Base-by-base conservation (phyloP, 2,329 filamentous ascomycete species). In the Trichoderma sp. region DNA sequence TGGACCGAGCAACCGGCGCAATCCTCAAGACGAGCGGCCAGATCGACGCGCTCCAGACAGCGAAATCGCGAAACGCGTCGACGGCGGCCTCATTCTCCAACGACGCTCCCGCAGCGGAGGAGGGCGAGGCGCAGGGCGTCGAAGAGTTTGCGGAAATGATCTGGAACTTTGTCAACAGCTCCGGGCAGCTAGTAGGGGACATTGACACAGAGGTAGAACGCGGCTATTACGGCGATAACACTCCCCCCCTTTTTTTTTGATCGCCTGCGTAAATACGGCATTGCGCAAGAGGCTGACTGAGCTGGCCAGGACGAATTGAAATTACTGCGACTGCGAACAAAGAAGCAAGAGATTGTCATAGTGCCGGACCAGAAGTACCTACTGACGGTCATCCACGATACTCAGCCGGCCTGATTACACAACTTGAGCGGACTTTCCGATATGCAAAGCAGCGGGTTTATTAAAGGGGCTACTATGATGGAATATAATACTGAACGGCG, bases 331-430 rank as follows among this genome's bases (percentile, higher is more conserved):
- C 79, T 97, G 74, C 88, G 93, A 75, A 95, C 93, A n/a, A 94
- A 91, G 84, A 94, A 93, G 81, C 92, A 94, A 76, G 93, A 97
- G 81, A 83, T 96, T 74, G 91, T 96, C 72, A 93, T 96, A 77
- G 91, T 95, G 24, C 93, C 92, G 80, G 93, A 95, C 80, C 78
- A 88, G 53, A 94, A 93, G 78, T 97, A 93, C 81, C 84, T 96
- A 61, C 86, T 95, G 47, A 89, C 95, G 70, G 91, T 94, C 47
- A 88, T 95, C 71, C 93, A 95, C 82, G 93, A 95, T 79, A 94
- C 92, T n/a, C 91, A 71, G 9, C 72, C 62, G 30, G 72, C 60
- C 57, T 60, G 57, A 60, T 60, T 3, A 21, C 57, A 58, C 28
- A 58, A 12, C n/a, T 60, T 9, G 62, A 47, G 43, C 43, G 18